Percentiles rank a stretch among this genome's conserved stretches.
Conservation (phyloP, 2,329 filamentous ascomycete genomes). For the Chaetomiaceae sp. region DNA sequence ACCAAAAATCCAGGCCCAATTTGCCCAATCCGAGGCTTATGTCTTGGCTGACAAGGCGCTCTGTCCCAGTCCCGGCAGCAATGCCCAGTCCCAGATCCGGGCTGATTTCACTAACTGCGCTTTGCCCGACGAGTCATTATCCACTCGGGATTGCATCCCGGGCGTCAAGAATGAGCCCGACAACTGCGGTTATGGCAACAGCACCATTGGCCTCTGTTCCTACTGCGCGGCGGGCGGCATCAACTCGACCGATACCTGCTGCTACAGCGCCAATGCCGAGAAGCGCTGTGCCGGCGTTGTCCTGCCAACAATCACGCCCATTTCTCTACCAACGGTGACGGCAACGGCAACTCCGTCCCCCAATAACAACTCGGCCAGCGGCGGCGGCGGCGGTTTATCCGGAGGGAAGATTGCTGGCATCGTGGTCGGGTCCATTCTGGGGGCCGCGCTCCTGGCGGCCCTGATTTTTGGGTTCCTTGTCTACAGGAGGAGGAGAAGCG, state of each 20-base stretch:
- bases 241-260: slow-evolving; percentile 95
- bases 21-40: slow-evolving; percentile 82
- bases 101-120: slow-evolving; percentile 91
- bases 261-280: slow-evolving; percentile 74
- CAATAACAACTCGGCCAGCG: slow-evolving; percentile 38
- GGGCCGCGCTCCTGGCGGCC: slow-evolving; percentile 42
- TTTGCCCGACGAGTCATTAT: slow-evolving; percentile 74
- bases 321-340: slow-evolving; percentile 52
- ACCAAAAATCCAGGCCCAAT: slow-evolving; percentile 58
- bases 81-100: slow-evolving; percentile 72
- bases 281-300: slow-evolving; percentile 69
- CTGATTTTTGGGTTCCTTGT: slow-evolving; percentile 71
- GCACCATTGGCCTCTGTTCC: slow-evolving; percentile 71
- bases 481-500: slow-evolving; percentile 46
- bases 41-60: slow-evolving; percentile 70
- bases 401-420: slow-evolving; percentile 90
- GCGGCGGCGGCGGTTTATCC: slow-evolving; percentile 47
- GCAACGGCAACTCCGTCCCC: slow-evolving; percentile 40
- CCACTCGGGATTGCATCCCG: slow-evolving; percentile 65
- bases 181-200: slow-evolving; percentile 79
- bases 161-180: slow-evolving; percentile 75
- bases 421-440: slow-evolving; percentile 74
- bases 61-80: slow-evolving; percentile 62
- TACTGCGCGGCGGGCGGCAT: slow-evolving; percentile 80
- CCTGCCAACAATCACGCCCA: slow-evolving; percentile 69